Evolutionary conservation across 1,139 yeast species (phyloP).

Genomic region (Kodamaea suecica): DNA sequence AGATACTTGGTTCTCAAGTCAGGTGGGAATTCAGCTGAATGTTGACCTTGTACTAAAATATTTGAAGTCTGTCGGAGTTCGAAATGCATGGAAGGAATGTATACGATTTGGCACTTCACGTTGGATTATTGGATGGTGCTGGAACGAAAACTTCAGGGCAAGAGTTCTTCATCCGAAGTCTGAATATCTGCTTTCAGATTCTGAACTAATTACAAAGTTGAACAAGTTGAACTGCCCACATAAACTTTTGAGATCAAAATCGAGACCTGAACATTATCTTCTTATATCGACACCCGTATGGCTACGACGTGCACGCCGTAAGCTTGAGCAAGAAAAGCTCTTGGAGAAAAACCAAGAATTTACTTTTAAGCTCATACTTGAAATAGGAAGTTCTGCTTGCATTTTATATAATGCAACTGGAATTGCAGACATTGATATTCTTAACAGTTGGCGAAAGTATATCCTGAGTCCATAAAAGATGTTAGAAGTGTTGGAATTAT

Average conservation of each 20-base stretch:
- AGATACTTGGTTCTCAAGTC: constrained; percentile 20
- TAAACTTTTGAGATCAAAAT: not conserved
- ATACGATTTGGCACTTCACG: constrained; percentile 17
- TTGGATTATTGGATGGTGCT: constrained; percentile 22
- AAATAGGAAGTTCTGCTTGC: not conserved
- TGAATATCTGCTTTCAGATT: not conserved
- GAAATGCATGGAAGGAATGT: constrained; percentile 9
- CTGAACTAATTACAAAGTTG: not conserved
- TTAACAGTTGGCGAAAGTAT: constrained; percentile 3
- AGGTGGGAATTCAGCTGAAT: constrained; percentile 18
- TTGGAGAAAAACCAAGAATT: not conserved
- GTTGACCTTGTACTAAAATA: constrained; percentile 10
- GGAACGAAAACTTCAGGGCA: constrained; percentile 3
- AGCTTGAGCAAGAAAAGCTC: not conserved
- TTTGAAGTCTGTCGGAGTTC: constrained; percentile 7
- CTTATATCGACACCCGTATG: constrained; percentile 9
- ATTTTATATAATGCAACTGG: constrained; percentile 2
- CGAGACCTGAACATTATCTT: not conserved
- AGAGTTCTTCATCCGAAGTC: constrained; percentile 5
- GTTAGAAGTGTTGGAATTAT: no score
- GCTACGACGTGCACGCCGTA: constrained; percentile 11
- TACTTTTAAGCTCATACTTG: not conserved
- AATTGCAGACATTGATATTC: not conserved
- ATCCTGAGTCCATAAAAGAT: constrained; percentile 1
- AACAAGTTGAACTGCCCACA: constrained; percentile 1